phyloP scores from a whole-genome alignment of 2,329 filamentous ascomycete species.

The Intubia oerlemansii region DNA sequence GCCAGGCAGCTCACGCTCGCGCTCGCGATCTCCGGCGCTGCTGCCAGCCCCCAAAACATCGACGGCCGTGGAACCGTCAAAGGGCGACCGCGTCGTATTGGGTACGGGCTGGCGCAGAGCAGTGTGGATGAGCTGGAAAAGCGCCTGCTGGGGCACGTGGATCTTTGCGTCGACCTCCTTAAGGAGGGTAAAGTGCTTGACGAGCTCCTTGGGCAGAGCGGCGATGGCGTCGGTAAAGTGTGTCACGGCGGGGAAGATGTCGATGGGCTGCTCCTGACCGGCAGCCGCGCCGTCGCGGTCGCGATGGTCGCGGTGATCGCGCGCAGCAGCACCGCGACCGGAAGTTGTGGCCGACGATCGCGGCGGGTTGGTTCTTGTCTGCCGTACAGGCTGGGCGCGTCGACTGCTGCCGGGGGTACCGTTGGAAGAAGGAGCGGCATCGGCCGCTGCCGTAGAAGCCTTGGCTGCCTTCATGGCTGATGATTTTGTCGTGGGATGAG shows the following conservation, averaged over 20 bases:
- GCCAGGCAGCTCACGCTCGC: background rate
- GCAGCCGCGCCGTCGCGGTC: constrained; percentile 20
- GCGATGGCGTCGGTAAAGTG: constrained; percentile 83
- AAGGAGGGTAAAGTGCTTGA: constrained; percentile 83
- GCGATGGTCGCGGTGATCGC: constrained; percentile 1
- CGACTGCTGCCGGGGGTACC: constrained; percentile 9
- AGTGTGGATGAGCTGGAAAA: constrained; percentile 53
- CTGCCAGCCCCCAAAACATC: background rate
- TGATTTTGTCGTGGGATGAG: background rate
- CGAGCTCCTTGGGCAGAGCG: constrained; percentile 82
- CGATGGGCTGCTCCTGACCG: constrained; percentile 35
- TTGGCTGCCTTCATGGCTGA: constrained; percentile 34
- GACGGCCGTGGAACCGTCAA: constrained; percentile 19
- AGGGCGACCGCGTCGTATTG: constrained; percentile 19
- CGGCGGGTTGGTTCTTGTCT: constrained; percentile 30
- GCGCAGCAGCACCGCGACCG: constrained; percentile 13
- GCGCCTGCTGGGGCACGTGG: constrained; percentile 64
- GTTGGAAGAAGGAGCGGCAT: constrained; percentile 24
- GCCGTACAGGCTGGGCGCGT: constrained; percentile 11
- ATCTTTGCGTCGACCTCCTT: constrained; percentile 98
- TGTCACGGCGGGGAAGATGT: constrained; percentile 44
- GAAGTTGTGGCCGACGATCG: constrained; percentile 26
- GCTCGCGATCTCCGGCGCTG: too few relatives aligned
- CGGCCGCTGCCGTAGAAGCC: constrained; percentile 17
- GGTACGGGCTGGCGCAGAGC: constrained; percentile 31